Conservation (phyloP, 2,329 filamentous ascomycete species). For the Tympanopsis confertula region DNA sequence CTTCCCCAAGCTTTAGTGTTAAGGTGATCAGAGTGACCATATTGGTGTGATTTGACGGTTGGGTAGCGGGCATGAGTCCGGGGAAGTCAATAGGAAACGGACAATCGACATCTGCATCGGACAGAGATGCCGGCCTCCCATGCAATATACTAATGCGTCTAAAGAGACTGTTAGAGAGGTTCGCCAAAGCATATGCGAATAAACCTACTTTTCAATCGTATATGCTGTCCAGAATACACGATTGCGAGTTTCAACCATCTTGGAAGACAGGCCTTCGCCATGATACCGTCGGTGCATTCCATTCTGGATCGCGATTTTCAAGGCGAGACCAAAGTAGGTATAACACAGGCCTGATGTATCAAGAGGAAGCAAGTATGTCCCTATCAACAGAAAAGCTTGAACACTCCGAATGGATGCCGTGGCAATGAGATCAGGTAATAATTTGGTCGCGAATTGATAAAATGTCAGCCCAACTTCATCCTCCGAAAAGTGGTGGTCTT, state of each 20-base stretch:
- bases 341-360: conserved; percentile 44
- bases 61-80: conserved; percentile 24
- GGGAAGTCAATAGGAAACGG: conserved; percentile 34
- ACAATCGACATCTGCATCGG: conserved; percentile 38
- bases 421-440: conserved; percentile 44
- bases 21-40: conserved; percentile 33
- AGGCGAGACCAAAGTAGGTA: conserved; percentile 40
- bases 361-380: conserved; percentile 39
- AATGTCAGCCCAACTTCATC: conserved; percentile 42
- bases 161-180: conserved; percentile 4
- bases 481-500: conserved; percentile 20
- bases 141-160: conserved; percentile 44
- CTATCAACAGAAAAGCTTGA: conserved; percentile 43
- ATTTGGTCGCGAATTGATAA: conserved; percentile 40
- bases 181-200: too few species aligned
- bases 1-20: conserved; percentile 23
- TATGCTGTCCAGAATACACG: conserved; percentile 46
- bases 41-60: conserved; percentile 29
- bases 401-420: conserved; percentile 43
- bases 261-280: conserved; percentile 30
- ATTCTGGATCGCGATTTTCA: conserved; percentile 47
- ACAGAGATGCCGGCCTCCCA: conserved; percentile 39
- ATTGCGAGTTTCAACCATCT: conserved; percentile 37
- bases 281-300: conserved; percentile 43
- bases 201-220: conserved; percentile 38